Percentiles rank a stretch among this genome's conserved stretches.
These are phyloP conservation scores for Euphorbia celastroides DNA, from an alignment of 441 rosid species.

Conservation along the genomic window DNA sequence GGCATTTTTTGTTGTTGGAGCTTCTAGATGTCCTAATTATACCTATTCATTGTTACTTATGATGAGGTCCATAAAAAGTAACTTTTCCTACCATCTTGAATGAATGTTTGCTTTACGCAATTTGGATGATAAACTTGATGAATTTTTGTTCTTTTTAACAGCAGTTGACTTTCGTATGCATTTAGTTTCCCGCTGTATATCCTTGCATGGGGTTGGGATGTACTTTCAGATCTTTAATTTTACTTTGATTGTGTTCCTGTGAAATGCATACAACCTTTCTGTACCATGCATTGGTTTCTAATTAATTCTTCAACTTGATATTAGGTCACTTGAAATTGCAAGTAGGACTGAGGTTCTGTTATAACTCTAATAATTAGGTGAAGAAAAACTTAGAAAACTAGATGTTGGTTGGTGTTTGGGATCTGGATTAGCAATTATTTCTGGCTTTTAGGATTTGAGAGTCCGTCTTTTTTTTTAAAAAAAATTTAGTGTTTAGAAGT, in stretches of 20 bases:
- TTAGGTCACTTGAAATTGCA: neutral
- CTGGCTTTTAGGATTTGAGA: neutral
- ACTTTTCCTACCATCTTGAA: neutral
- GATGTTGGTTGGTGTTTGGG: neutral
- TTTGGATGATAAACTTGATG: neutral
- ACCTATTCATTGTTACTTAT: neutral
- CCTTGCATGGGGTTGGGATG: neutral
- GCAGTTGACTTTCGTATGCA: neutral
- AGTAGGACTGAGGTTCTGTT: neutral
- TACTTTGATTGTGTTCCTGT: neutral
- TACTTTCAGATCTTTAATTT: neutral
- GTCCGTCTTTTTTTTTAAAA: neutral
- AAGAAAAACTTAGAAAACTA: neutral
- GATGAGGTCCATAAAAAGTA: neutral
- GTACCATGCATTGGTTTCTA: neutral
- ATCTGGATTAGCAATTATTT: neutral
- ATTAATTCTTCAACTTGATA: neutral
- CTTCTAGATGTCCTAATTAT: constrained; percentile 22
- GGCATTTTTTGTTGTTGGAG: constrained; percentile 37
- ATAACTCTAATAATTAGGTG: neutral
- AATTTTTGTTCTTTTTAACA: no score
- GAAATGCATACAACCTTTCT: neutral
- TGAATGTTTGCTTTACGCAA: neutral
- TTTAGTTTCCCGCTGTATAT: neutral
- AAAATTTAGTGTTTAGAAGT: neutral